These are phyloP conservation scores for Clonostachys chloroleuca DNA, from an alignment of 2,329 filamentous ascomycete genomes.

Conservation along the genomic window DNA sequence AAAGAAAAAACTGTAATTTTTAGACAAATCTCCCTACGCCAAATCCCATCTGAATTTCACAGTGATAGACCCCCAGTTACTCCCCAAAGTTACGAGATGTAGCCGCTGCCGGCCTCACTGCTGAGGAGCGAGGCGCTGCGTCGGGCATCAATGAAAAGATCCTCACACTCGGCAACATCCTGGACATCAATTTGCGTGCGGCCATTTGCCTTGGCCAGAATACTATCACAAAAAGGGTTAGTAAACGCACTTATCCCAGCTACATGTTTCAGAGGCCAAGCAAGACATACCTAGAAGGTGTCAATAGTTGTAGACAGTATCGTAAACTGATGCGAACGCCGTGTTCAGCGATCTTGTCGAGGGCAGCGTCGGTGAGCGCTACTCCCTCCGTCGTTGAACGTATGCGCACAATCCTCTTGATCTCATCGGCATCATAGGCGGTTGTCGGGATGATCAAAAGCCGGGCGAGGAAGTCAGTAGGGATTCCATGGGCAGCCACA, in stretches of 20 bases:
- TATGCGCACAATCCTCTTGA: slow-evolving; percentile 85
- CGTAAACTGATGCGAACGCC: slow-evolving; percentile 86
- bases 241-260: slow-evolving; percentile 7
- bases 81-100: slow-evolving; percentile 47
- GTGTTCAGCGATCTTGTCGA: slow-evolving; percentile 82
- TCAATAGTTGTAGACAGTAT: slow-evolving; percentile 89
- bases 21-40: no score
- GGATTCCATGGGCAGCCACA: slow-evolving; percentile 86
- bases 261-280: slow-evolving; percentile 3
- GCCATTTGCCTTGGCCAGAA: slow-evolving; percentile 82
- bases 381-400: slow-evolving; percentile 80
- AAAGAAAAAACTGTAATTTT: no score
- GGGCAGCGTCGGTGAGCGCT: slow-evolving; percentile 72
- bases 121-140: slow-evolving; percentile 69
- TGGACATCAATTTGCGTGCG: slow-evolving; percentile 71
- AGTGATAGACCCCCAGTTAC: no score
- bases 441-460: slow-evolving; percentile 95
- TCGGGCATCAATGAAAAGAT: slow-evolving; percentile 78
- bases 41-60: no score
- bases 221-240: slow-evolving; percentile 44
- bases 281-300: slow-evolving; percentile 65
- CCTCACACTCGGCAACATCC: slow-evolving; percentile 78
- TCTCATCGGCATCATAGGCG: slow-evolving; percentile 82
- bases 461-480: slow-evolving; percentile 86
- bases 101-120: slow-evolving; percentile 58